Percentiles rank a stretch among this genome's conserved stretches.
phyloP scores from a whole-genome alignment of 495 filamentous ascomycete genomes.

The Thermochaetoides thermophila region DNA sequence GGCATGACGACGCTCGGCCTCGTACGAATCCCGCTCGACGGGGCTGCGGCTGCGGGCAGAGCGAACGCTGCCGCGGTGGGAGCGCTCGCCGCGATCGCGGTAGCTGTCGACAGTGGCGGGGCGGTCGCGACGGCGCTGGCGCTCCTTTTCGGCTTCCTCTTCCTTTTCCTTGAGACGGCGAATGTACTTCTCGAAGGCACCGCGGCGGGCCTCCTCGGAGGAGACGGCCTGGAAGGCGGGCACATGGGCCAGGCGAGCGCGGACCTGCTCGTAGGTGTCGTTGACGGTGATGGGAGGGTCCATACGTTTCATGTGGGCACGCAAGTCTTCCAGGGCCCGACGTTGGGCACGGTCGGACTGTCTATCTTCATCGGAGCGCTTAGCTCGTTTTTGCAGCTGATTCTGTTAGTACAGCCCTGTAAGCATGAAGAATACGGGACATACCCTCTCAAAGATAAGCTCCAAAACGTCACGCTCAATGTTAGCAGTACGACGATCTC shows the following conservation, averaged over 20 bases:
- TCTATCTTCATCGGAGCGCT: conserved; percentile 71
- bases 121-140: conserved; percentile 47
- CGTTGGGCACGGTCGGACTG: conserved; percentile 76
- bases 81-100: conserved; percentile 43
- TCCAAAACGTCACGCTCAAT: conserved; percentile 60
- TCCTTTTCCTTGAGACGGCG: conserved; percentile 82
- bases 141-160: conserved; percentile 67
- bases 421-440: not conserved
- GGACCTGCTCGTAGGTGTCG: conserved; percentile 79
- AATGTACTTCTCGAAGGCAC: conserved; percentile 86
- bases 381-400: conserved; percentile 52
- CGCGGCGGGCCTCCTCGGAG: conserved; percentile 64
- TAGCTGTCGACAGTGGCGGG: conserved; percentile 25
- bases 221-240: conserved; percentile 72
- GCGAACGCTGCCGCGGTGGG: conserved; percentile 42
- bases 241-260: conserved; percentile 57
- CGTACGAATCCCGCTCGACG: conserved; percentile 75
- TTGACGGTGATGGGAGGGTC: conserved; percentile 64
- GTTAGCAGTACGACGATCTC: conserved; percentile 72
- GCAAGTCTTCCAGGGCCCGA: conserved; percentile 67
- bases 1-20: conserved; percentile 74
- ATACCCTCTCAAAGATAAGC: conserved; percentile 65
- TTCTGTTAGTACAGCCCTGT: too few species aligned
- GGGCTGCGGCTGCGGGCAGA: conserved; percentile 44
- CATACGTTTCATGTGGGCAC: conserved; percentile 77